Evolutionary conservation across 2,329 filamentous ascomycete genomes (phyloP), one percentile per base, ranked within the genome.

Genomic region (Chrysoporthe deuterocubensis): DNA sequence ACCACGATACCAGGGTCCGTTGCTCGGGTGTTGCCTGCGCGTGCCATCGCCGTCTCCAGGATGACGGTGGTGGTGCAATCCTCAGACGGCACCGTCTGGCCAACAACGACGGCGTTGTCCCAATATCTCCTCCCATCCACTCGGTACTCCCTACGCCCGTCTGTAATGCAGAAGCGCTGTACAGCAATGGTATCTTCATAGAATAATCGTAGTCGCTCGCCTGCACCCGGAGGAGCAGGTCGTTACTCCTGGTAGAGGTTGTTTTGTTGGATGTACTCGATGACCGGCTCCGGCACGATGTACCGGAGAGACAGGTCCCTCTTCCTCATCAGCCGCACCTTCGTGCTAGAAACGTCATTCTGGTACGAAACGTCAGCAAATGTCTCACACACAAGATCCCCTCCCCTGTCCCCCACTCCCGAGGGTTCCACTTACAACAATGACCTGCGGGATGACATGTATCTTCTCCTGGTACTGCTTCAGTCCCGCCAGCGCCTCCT

Each of bases 391-490:
- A 26, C 26, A 26, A 26, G 32, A 62, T 40, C 4, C 26, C 26
- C 37, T 40, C 4, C 26, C 26, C 37, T 26, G n/a, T 44, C 6
- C 8, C 21, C 11, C n/a, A 40, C n/a, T 37, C 44, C 37, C 13
- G 50, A 2, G 34, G 40, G 70, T 72, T 89, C 92, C 69, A 96
- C 90, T 73, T 96, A 92, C 78, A 72, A 92, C 89, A 61, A 97
- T 94, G 63, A 97, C 87, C 78, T 97, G 93, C 67, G 92, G 91
- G 71, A 97, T 95, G 65, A 97, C 91, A 75, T 93, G 90, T 70
- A 97, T 89, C 73, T 97, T 96, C 73, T 94, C 88, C 74, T 93
- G 90, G 87, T 91, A 97, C 69, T 89, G 87, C 76, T 93, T 90
- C 59, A 97, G 83, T 57, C 88, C 90, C n/a, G 91, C 89, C 58